These are phyloP conservation scores for Leishmania mexicana DNA, from an alignment of 208 protist species.

Conservation along the genomic window DNA sequence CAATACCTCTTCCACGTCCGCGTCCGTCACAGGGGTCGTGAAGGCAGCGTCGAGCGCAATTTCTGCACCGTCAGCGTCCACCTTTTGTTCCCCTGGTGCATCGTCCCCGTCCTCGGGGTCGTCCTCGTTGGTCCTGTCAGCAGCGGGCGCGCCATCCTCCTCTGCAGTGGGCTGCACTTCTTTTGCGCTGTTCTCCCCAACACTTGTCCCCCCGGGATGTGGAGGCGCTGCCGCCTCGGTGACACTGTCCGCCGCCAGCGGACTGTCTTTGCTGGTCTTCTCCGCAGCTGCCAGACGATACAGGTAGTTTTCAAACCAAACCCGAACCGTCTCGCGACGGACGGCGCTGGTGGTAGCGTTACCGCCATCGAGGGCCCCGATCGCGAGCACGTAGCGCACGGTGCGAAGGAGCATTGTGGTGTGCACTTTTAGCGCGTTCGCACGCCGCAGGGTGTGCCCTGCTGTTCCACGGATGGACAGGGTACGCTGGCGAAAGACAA, in stretches of 20 bases:
- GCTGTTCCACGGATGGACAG: conserved; percentile 19
- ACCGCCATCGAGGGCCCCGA: background rate
- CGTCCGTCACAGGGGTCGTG: conserved; percentile 16
- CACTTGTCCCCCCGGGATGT: background rate
- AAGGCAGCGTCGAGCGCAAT: conserved; percentile 5
- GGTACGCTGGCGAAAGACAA: conserved; percentile 44
- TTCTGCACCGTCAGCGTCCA: background rate
- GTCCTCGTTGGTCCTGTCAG: background rate
- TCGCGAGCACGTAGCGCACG: conserved; percentile 22
- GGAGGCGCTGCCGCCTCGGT: background rate
- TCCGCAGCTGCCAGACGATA: background rate
- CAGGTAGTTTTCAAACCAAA: conserved; percentile 33
- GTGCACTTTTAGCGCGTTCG: conserved; percentile 10
- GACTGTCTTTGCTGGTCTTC: background rate
- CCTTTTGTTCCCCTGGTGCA: background rate
- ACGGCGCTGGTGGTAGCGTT: conserved; percentile 2
- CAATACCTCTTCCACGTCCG: conserved; percentile 41
- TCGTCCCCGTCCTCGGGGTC: conserved; percentile 4
- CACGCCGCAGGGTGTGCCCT: background rate
- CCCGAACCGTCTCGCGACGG: conserved; percentile 8
- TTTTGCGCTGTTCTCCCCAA: background rate
- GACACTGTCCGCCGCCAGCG: background rate
- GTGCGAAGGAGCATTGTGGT: conserved; percentile 17
- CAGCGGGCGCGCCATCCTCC: background rate
- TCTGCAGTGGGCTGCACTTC: background rate